phyloP scores from a whole-genome alignment of 1,284 basidiomycete species.

The Tremellales sp. region DNA sequence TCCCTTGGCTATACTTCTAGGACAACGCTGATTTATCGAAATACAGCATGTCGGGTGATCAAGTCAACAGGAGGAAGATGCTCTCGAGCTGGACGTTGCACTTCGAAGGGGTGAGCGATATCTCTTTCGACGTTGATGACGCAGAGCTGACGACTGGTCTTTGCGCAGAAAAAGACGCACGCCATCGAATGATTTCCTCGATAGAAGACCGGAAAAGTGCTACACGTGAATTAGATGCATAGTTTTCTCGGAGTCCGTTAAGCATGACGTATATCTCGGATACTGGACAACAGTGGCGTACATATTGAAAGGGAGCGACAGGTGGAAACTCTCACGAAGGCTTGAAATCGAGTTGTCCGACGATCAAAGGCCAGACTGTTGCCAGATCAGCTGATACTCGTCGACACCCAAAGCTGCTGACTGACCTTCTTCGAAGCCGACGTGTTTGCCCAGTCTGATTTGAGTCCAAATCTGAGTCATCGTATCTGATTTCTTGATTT shows the following conservation, averaged over 20 bases:
- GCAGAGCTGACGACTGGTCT: no score
- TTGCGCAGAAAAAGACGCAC: no score
- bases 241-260: no score
- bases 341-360: constrained; percentile 30
- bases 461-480: constrained; percentile 81
- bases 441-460: constrained; percentile 71
- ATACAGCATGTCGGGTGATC: constrained; percentile 40
- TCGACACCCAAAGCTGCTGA: neutral
- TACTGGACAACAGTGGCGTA: no score
- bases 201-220: no score
- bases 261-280: no score
- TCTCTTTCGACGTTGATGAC: no score
- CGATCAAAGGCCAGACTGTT: constrained; percentile 32
- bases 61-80: constrained; percentile 46
- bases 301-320: no score
- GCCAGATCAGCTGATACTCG: neutral
- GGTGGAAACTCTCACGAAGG: constrained; percentile 13
- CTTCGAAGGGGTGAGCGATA: constrained; percentile 37
- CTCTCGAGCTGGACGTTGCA: constrained; percentile 47
- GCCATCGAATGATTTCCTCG: no score
- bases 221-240: no score
- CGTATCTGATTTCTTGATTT: constrained; percentile 70
- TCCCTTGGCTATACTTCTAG: neutral
- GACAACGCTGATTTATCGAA: neutral
- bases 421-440: constrained; percentile 61